Evolutionary conservation across 768 basidiomycete genomes (phyloP), one percentile per base, ranked within the genome.

Genomic region (Phlebiopsis flavidoalba): DNA sequence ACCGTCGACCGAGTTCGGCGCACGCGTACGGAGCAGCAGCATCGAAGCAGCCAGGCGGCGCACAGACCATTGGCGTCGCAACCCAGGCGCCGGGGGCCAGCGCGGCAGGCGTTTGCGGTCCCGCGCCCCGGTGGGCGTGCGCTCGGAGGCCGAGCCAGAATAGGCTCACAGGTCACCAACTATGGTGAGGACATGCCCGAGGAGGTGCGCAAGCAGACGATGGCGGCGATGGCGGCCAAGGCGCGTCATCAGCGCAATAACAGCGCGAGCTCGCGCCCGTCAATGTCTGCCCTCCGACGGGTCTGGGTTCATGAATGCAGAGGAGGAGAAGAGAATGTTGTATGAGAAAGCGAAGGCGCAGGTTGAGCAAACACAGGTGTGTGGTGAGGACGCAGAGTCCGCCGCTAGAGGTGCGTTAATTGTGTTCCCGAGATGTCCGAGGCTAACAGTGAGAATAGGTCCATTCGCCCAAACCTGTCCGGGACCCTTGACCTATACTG

Each of bases 321-420:
- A 79, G 63, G 74, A 80, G 49, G 81, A 83, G 61, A 83, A 82
- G 70, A 71, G 64, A 60, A 53, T 65, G 45, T 59, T 78, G 48
- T 75, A 80, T 40, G 75, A 80, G 31, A 71, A 61, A 40, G 80
- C 79, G 0, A 71, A 74, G 56, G 76, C 69, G 4, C 72, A 58
- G 54, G 79, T 79, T 33, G 72, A 77, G 51, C 69, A 69, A 40
- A 68, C 76, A 12, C 79, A 81, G 47, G 76, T n/a, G 75, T 17
- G 58, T 66, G 15, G 66, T 67, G 60, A 36, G 73, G 31, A 62
- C 63, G 14, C 66, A 60, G 31, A 73, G 67, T 15, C 64, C 68
- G n/a, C 59, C 69, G 4, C 56, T 60, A 8, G 57, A 46, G 53
- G 71, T 64, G 43, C 40, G 70, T 66, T 31, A 6, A 3, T 14